Evolutionary conservation across 2,329 filamentous ascomycete genomes (phyloP), one percentile per base, ranked within the genome.

Genomic region (Xylariaceae sp.): DNA sequence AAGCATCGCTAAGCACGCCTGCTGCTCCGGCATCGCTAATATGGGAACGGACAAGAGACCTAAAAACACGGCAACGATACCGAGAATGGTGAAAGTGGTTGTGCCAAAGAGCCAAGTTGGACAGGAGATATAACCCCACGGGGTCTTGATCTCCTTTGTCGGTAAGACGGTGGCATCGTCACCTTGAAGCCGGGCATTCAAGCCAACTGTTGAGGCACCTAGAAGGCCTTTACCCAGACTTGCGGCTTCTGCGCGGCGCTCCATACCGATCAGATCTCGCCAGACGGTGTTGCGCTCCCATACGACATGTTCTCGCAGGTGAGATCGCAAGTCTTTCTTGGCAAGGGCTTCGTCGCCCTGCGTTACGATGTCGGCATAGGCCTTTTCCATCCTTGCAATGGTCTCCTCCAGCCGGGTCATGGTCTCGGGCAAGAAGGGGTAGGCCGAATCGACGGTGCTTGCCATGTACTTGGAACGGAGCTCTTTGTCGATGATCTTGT

Each of bases 251-350:
- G 91, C 91, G 71, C 96, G 92, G 18, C 94, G 84, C 77, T 99
- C 95, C 67, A 99, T 93, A 56, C 93, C 94, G 72, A 99, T 99
- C 85, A 99, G 94, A 69, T 99, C 94, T 76, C 95, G 82, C 94
- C 94, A 99, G 15, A 99, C 94, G 0, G 94, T 99, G 72, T 99
- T 99, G 59, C 94, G 85, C 74, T 99, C 95, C 95, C 94, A 99
- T 0, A 97, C 93, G 17, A 99, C 92, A 73, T 99, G 94, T 75
- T 99, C 95, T 59, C 94, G 82, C 30, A 99, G 82, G 71, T 99
- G 92, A 35, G 96, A 84, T 56, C 94, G 85, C 59, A 99, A 80
- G 71, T 97, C 94, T 66, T 90, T 88, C 69, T 87, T 90, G 3
- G 94, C 92, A 10, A 88, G 77, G 4, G 82, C 79, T 2, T 88